These are phyloP conservation scores for Solanum microdontum DNA, from an alignment of 257 asterid species.

Conservation along the genomic window DNA sequence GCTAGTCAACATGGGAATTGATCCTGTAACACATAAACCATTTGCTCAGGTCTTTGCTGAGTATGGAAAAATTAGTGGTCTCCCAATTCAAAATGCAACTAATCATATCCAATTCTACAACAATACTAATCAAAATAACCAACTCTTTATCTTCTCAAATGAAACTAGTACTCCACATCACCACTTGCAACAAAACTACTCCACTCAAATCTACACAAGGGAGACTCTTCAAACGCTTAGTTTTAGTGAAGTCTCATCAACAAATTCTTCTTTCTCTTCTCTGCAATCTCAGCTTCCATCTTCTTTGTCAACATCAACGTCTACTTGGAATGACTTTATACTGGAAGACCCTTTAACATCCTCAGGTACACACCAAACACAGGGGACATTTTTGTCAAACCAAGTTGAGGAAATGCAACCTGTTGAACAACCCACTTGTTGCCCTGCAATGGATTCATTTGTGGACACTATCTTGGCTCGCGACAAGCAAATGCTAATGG, in stretches of 20 bases:
- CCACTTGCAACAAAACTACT: conserved; percentile 1
- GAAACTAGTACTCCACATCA: conserved; percentile 3
- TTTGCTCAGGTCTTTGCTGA: conserved; percentile 74
- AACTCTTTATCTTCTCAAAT: not conserved
- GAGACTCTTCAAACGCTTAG: conserved; percentile 20
- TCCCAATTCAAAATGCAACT: conserved; percentile 16
- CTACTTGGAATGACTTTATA: conserved; percentile 24
- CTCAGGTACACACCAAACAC: conserved; percentile 1
- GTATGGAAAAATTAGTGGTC: conserved; percentile 54
- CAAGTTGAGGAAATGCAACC: not conserved
- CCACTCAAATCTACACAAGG: not conserved
- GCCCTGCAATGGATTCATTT: conserved; percentile 38
- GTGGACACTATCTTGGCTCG: conserved; percentile 73
- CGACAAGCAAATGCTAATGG: conserved; percentile 54
- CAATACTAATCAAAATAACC: not conserved
- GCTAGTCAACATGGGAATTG: conserved; percentile 76
- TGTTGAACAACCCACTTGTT: conserved; percentile 8
- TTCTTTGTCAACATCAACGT: conserved; percentile 13
- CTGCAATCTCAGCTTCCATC: not conserved
- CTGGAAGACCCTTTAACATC: not conserved
- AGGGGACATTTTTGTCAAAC: conserved; percentile 3
- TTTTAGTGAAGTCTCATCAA: conserved; percentile 28
- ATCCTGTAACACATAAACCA: conserved; percentile 95
- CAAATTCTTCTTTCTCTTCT: conserved; percentile 22
- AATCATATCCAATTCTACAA: conserved; percentile 21